Evolutionary conservation across 1,284 basidiomycete genomes (phyloP), one percentile per base, ranked within the genome.

Genomic region (Phaffia rhodozyma): DNA sequence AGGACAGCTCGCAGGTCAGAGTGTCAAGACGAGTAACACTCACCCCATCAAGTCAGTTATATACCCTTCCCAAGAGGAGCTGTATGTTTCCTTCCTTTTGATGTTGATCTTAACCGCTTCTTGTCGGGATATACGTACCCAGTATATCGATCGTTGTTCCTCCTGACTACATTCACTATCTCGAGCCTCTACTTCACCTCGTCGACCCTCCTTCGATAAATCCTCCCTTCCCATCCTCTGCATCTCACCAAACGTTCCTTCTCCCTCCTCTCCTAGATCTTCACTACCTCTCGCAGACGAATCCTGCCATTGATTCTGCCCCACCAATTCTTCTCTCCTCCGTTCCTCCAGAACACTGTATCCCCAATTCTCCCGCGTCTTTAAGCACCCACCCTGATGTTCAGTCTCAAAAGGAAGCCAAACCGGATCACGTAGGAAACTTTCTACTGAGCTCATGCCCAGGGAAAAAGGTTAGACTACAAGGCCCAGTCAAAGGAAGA

Each of bases 391-490:
- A 63, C 65, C 63, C 57, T 67, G 34, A 65, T 66, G 47, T 59
- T 66, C 4, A 66, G 66, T 4, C 62, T 65, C 13, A 67, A 65
- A 23, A 65, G 67, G 9, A 20, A 63, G 13, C 43, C 53, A 52
- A 7, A 62, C 71, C 67, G 32, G 73, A 77, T 29, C 73, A 69
- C 48, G 74, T 97, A 1, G 94, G 94, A n/a, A 97, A 97, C 74
- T 74, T 98, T 47, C 81, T 88, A 55, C 76, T 98, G 34, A 91
- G 88, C 2, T 93, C 89, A 6, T 97, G 93, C 76, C 94, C 94
- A 0, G 94, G 94, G 9, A 98, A 97, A 76, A 92, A 97, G 79
- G 87, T 98, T 13, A 84, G 94, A 50, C 79, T 98, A 63, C 80
- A 80, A 63, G 90, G 90, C 1, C 87, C 87, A 21, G 82, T 85